These are phyloP conservation scores for Akanthomyces dipterigenus DNA, from an alignment of 2,329 filamentous ascomycete species.

Conservation along the genomic window DNA sequence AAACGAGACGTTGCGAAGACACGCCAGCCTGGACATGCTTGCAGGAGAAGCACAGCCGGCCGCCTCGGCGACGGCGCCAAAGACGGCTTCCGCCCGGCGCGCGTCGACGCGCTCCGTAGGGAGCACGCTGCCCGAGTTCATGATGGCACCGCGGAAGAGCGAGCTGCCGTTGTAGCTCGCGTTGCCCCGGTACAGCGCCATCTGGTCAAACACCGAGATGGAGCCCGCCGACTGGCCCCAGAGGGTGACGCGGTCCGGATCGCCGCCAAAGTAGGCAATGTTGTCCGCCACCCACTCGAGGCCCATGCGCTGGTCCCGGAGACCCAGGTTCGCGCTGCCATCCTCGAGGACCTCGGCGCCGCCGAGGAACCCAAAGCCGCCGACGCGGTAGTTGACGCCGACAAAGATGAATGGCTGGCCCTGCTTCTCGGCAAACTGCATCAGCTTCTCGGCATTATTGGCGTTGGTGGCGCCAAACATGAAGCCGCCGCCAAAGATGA, in stretches of 20 bases:
- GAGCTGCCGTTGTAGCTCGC: slow-evolving; percentile 57
- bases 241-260: slow-evolving; percentile 57
- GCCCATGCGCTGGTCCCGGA: slow-evolving; percentile 54
- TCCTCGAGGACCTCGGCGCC: slow-evolving; percentile 49
- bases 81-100: slow-evolving; percentile 48
- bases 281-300: slow-evolving; percentile 60
- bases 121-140: slow-evolving; percentile 51
- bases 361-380: slow-evolving; percentile 55
- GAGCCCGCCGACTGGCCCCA: slow-evolving; percentile 55
- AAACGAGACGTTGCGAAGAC: not conserved
- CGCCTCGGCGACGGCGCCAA: slow-evolving; percentile 42
- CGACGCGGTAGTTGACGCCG: slow-evolving; percentile 57
- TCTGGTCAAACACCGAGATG: slow-evolving; percentile 58
- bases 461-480: slow-evolving; percentile 25
- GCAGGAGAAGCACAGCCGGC: slow-evolving; percentile 40
- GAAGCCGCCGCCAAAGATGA: slow-evolving; percentile 51
- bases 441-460: slow-evolving; percentile 31
- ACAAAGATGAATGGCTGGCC: slow-evolving; percentile 57
- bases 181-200: slow-evolving; percentile 54
- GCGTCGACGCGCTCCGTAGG: slow-evolving; percentile 48
- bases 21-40: not conserved
- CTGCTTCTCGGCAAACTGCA: slow-evolving; percentile 29
- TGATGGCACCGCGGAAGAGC: slow-evolving; percentile 59
- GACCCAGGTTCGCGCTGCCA: slow-evolving; percentile 51
- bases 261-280: slow-evolving; percentile 59